Percentiles rank a stretch among this genome's conserved stretches.
phyloP scores from a whole-genome alignment of 768 basidiomycete species.

The Trametes cinnabarina region DNA sequence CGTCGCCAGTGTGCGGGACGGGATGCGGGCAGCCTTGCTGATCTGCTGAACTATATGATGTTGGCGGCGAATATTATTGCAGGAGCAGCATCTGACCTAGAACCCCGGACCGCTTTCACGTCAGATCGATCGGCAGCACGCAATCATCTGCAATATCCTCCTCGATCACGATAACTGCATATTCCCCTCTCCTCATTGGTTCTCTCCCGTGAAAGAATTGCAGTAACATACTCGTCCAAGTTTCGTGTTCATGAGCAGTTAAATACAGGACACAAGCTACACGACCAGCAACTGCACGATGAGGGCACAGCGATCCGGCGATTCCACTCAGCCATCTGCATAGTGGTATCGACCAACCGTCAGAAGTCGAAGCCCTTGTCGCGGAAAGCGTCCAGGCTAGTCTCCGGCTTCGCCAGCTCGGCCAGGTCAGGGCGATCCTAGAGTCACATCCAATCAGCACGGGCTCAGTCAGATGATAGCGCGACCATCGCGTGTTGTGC shows the following conservation, averaged over 20 bases:
- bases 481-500: background rate
- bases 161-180: constrained; percentile 13
- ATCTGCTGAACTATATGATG: constrained; percentile 1
- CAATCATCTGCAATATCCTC: constrained; percentile 7
- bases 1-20: background rate
- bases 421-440: constrained; percentile 84
- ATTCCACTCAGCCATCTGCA: too few species aligned
- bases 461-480: constrained; percentile 1
- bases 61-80: background rate
- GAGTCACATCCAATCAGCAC: background rate
- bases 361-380: constrained; percentile 89
- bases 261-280: constrained; percentile 14
- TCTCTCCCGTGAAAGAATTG: background rate
- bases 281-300: background rate
- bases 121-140: constrained; percentile 27
- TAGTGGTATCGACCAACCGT: background rate
- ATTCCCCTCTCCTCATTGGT: constrained; percentile 12
- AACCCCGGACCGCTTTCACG: constrained; percentile 18
- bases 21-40: background rate
- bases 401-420: constrained; percentile 64
- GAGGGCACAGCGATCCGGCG: background rate
- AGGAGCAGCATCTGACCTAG: constrained; percentile 13
- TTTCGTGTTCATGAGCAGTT: background rate
- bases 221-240: too few species aligned
- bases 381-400: constrained; percentile 71